Base-by-base conservation (phyloP, 768 basidiomycete species). In the Wakefieldia striispora region DNA sequence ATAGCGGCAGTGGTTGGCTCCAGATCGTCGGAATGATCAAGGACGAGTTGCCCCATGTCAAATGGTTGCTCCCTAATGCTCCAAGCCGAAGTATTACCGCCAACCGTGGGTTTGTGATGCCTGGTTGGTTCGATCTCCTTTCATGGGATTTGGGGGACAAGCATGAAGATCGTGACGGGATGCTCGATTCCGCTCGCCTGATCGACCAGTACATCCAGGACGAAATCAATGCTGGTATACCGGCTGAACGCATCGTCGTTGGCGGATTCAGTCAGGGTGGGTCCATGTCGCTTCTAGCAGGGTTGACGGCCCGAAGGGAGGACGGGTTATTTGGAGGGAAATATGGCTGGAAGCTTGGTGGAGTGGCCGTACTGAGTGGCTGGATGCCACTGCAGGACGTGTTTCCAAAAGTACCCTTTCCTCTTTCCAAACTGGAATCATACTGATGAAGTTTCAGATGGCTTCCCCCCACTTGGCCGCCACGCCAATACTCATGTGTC, bases 251-350 rank as follows among this genome's bases (percentile, higher is more conserved):
- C 43, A 87, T 95, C 59, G 78, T 95, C 27, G 68, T 97, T 20
- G 92, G 91, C 31, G 94, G 94, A 10, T 95, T 95, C 71, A 87
- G 84, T 52, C 93, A 95, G 65, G 93, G 91, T 33, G 89, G 76
- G 35, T 81, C 84, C 20, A 84, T 95, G 75, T 77, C 83, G 8
- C 72, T 93, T n/a, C 70, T 94, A 42, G 81, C 83, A 4, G 91
- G 83, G 8, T 71, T 95, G 49, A 53, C 65, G 0, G 57, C 63
- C 27, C 57, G 65, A 40, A 39, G 44, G 27, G 63, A 63, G 36
- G 62, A 64, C 14, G 61, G 59, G 16, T 38, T 62, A 9, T 66
- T 59, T 6, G 60, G 61, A 35, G 67, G 67, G 37, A 65, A 67
- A 29, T 46, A 55, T 39, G 80, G 82, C 55, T 72, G 79, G 51